Evolutionary conservation across 352 stramenopile species (phyloP).

Genomic region (Halophytophthora polymorphica): DNA sequence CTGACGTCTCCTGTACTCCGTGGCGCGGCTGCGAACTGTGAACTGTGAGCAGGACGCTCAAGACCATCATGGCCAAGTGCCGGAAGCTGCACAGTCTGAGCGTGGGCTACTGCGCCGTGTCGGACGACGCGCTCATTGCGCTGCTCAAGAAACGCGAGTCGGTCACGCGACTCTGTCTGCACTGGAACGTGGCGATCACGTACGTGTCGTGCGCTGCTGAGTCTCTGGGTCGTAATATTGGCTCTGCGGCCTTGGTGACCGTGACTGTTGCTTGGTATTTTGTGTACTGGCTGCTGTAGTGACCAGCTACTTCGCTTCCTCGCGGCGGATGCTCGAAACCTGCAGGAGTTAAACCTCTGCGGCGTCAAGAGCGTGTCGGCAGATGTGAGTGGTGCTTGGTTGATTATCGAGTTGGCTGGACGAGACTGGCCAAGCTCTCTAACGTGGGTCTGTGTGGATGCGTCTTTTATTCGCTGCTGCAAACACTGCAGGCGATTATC

Average conservation of each 20-base stretch:
- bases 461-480: conserved; percentile 4
- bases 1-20: neutral
- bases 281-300: conserved; percentile 22
- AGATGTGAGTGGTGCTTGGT: conserved; percentile 39
- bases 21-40: neutral
- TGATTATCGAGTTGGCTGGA: neutral
- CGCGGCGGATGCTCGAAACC: conserved; percentile 61
- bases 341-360: conserved; percentile 86
- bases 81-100: conserved; percentile 85
- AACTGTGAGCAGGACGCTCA: conserved; percentile 57
- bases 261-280: neutral
- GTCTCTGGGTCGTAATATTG: neutral
- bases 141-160: conserved; percentile 82
- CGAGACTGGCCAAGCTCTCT: too few relatives aligned
- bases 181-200: conserved; percentile 88
- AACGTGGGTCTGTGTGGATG: neutral
- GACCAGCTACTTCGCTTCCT: conserved; percentile 83
- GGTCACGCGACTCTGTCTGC: conserved; percentile 70
- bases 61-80: conserved; percentile 87
- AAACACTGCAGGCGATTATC: conserved; percentile 44
- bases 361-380: conserved; percentile 84
- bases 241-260: neutral
- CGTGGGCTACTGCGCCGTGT: conserved; percentile 83
- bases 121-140: conserved; percentile 81
- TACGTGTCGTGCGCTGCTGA: conserved; percentile 32